Evolutionary conservation across 768 basidiomycete genomes (phyloP), one percentile per base, ranked within the genome.

Genomic region (Sarcodon aspratus): DNA sequence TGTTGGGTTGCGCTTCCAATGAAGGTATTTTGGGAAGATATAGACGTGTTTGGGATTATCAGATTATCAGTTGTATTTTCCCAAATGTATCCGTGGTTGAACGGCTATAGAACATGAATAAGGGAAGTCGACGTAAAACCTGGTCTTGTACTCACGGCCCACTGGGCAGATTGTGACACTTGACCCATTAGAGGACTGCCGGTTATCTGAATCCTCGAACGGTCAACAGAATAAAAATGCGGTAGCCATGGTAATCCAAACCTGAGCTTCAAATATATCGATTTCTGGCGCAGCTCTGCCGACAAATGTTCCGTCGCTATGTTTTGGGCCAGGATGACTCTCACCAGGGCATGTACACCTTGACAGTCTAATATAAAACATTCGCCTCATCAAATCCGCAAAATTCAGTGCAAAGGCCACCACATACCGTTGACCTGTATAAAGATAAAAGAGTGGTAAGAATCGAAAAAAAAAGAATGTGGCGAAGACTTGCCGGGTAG

Each of bases 231-330:
- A 56, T 61, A 18, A 55, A 46, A 55, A 48, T 57, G n/a, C 38
- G 13, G 40, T 8, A 8, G 27, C 27, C 40, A 27, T 5, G 7
- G 40, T 15, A 15, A 13, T 9, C 9, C 40, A 5, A 9, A 42
- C 40, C 65, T 85, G 80, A 7, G 91, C 90, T 66, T 94, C 93
- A 50, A 95, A 82, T 43, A 95, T 61, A 62, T 95, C 93, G 46
- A 94, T 93, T 63, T 95, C 91, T 1, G 92, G 92, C 5, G 92
- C 88, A 3, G 83, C 64, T 17, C 93, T 71, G 1, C 91, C 93
- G 2, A 86, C 66, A 48, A 55, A 93, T 2, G 81, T 72, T 32
- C 91, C 91, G 54, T 95, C 86, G 0, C 66, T 51, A 51, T 82
- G 80, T 44, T 78, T 63, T 18, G 93, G 93, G 8, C 94, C 94